Evolutionary conservation across 768 basidiomycete genomes (phyloP).

Genomic region (Hericium rajendrae): DNA sequence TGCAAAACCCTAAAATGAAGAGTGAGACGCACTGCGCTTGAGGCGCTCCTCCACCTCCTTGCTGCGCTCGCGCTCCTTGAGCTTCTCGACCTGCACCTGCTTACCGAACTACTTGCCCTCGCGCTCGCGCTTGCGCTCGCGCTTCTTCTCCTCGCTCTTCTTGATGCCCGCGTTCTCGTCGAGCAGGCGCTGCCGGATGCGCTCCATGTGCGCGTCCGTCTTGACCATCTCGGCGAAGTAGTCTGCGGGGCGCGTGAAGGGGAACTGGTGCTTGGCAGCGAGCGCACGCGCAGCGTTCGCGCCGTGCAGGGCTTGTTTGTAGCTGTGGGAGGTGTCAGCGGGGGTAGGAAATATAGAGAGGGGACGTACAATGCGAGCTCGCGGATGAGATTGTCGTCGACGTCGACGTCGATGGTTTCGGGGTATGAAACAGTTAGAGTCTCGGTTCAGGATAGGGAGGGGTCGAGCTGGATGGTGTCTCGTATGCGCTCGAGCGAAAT

Average conservation of each 20-base stretch:
- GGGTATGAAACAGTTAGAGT: slow-evolving; percentile 68
- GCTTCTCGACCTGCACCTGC: slow-evolving; percentile 91
- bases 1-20: neutral
- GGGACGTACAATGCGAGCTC: slow-evolving; percentile 86
- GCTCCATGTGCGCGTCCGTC: slow-evolving; percentile 94
- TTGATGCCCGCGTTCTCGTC: slow-evolving; percentile 87
- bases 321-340: slow-evolving; percentile 37
- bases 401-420: slow-evolving; percentile 62
- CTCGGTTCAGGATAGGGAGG: slow-evolving; percentile 76
- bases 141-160: slow-evolving; percentile 79
- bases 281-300: slow-evolving; percentile 68
- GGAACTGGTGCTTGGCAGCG: slow-evolving; percentile 66
- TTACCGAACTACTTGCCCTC: slow-evolving; percentile 98
- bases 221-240: slow-evolving; percentile 99
- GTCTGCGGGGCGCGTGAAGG: slow-evolving; percentile 87
- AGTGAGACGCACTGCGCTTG: slow-evolving; percentile 67
- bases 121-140: slow-evolving; percentile 50
- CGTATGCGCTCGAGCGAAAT: slow-evolving; percentile 74
- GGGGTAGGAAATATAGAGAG: neutral
- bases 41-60: slow-evolving; percentile 90
- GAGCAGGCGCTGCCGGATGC: slow-evolving; percentile 80
- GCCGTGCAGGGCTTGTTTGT: slow-evolving; percentile 87
- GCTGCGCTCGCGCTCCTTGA: slow-evolving; percentile 78
- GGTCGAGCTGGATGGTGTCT: slow-evolving; percentile 64
- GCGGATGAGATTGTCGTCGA: slow-evolving; percentile 83